Base-by-base conservation (phyloP, 306 rosid species). In the Cajanus cajan region DNA sequence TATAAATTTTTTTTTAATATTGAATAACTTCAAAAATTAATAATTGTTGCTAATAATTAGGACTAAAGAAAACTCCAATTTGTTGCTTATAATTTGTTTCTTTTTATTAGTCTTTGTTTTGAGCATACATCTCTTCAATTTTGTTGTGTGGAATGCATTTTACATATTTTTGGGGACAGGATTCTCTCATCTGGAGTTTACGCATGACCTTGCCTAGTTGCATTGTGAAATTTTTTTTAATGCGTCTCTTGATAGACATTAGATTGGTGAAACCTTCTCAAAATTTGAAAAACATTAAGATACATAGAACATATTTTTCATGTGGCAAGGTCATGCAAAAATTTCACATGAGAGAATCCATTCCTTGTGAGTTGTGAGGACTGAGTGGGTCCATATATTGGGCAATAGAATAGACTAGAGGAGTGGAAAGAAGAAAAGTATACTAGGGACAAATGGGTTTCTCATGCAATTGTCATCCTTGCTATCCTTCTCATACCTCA, bases 311-410 rank as follows among this genome's bases (percentile, higher is more conserved):
- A 33, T 15, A 11, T 36, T 64, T 64, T 37, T 64, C 70, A 16
- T 1, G 1, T 64, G 48, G 10, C 45, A 64, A 64, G 48, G 48
- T 9, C 5, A 0, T 64, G 8, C 3, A 0, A 21, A 64, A 64
- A 8, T 37, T 64, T 63, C 15, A 25, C 15, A 37, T 4, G 31
- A 8, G 48, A 9, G 28, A 28, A 64, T 18, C 7, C 7, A 1
- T 64, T 64, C 69, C 48, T 15, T 64, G 4, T 57, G 31, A 74
- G 47, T 15, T 64, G 4, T 57, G 41, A 74, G 47, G 55, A 44
- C 66, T 12, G 66, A 75, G 44, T 39, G 28, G 40, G 15, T 66
- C 48, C 85, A 55, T 45, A 45, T 57, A 55, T 55, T 68, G 37
- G 58, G 47, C 41, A 48, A n/a, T 33, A 22, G 25, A 59, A 28